A percentile compares a stretch with the other conserved stretches of the same genome.
Evolutionary conservation across 2,329 filamentous ascomycete species (phyloP).

Genomic region (Chaetomiaceae sp.): DNA sequence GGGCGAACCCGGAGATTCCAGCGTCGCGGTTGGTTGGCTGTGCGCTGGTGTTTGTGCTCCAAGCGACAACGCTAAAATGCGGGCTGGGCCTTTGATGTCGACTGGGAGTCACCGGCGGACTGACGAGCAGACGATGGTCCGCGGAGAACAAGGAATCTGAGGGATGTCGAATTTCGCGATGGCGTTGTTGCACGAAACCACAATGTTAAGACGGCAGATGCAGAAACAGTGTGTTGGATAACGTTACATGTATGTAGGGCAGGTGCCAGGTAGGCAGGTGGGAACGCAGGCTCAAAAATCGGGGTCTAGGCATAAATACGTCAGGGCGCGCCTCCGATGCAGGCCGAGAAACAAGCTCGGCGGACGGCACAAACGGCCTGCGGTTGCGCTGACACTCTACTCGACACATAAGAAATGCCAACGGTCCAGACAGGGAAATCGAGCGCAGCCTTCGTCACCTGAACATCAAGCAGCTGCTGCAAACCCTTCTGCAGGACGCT

Average conservation of each 20-base stretch:
- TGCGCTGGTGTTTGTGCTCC: background rate
- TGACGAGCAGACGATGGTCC: background rate
- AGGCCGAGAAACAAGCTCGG: constrained; percentile 15
- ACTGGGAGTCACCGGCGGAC: too few relatives aligned
- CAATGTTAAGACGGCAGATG: constrained; percentile 12
- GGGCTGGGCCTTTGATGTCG: too few relatives aligned
- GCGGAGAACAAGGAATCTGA: constrained; percentile 1
- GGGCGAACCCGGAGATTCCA: too few relatives aligned
- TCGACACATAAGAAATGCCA: background rate
- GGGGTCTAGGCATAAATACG: constrained; percentile 1
- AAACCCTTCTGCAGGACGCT: constrained; percentile 1
- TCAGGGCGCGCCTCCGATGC: constrained; percentile 6
- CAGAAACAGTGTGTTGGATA: background rate
- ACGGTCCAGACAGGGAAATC: too few relatives aligned
- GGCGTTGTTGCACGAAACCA: constrained; percentile 11
- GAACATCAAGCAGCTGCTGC: constrained; percentile 6
- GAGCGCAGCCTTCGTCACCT: constrained; percentile 12
- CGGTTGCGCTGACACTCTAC: constrained; percentile 11
- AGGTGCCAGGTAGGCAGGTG: too few relatives aligned
- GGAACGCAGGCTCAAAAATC: too few relatives aligned
- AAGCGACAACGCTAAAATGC: too few relatives aligned
- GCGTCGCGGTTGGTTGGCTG: background rate
- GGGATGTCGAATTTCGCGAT: constrained; percentile 1
- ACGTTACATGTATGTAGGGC: too few relatives aligned
- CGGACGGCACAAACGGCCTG: background rate